Conservation (phyloP, 139 green algal species). For the Chlamydomonas incerta region DNA sequence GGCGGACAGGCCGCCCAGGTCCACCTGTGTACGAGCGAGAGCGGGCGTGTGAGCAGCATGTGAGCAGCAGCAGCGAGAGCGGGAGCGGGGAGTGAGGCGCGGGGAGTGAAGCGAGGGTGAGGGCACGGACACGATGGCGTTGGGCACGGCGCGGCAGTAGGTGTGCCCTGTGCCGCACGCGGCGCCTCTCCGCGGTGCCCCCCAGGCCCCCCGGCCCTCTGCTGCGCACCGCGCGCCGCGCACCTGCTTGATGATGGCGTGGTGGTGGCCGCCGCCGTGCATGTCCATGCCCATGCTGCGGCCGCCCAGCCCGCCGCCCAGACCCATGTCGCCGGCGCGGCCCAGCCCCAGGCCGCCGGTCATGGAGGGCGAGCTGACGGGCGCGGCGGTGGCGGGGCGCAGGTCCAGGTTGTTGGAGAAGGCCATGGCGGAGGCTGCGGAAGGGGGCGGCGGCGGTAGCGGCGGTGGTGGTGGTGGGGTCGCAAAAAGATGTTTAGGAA, state of each 20-base stretch:
- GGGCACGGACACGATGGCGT: too few species aligned
- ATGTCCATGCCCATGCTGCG: neutral
- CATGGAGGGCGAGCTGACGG: slow-evolving; percentile 22
- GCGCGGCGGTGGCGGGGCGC: slow-evolving; percentile 47
- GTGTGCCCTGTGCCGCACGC: too few species aligned
- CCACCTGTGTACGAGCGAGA: slow-evolving; percentile 5
- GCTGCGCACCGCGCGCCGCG: too few species aligned
- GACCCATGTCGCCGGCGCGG: too few species aligned
- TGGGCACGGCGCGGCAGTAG: too few species aligned
- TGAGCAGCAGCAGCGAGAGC: neutral
- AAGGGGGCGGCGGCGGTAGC: neutral
- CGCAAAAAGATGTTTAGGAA: too few species aligned
- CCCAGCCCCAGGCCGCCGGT: neutral
- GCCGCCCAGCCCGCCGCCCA: too few species aligned
- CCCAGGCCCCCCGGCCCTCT: too few species aligned
- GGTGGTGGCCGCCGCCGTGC: slow-evolving; percentile 8
- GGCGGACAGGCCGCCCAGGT: slow-evolving; percentile 51
- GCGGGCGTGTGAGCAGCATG: too few species aligned
- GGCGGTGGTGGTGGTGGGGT: neutral
- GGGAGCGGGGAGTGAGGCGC: too few species aligned
- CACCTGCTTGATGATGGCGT: slow-evolving; percentile 49
- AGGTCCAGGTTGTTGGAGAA: slow-evolving; percentile 53
- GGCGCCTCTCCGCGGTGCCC: too few species aligned
- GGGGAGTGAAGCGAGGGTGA: too few species aligned
- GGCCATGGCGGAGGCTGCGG: slow-evolving; percentile 31